phyloP scores from a whole-genome alignment of 2,329 filamentous ascomycete genomes.

The Hymenotorrendiella dingleyae region DNA sequence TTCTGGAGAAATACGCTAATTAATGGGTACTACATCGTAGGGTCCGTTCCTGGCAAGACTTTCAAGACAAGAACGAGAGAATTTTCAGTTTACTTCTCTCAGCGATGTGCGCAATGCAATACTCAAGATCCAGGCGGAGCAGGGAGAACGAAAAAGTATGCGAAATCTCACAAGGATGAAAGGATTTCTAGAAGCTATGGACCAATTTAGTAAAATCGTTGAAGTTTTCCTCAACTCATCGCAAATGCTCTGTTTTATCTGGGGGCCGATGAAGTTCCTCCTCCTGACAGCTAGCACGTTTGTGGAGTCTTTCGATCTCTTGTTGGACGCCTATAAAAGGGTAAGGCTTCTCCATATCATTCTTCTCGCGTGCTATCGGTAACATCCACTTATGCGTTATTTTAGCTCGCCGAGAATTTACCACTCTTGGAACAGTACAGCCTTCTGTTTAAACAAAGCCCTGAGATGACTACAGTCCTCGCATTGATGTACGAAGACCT shows the following conservation, averaged over 20 bases:
- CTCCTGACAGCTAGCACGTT: conserved; percentile 31
- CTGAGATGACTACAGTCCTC: conserved; percentile 30
- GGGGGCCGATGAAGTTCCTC: conserved; percentile 35
- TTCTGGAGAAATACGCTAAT: too few relatives aligned
- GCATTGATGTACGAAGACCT: conserved; percentile 34
- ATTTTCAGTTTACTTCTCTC: conserved; percentile 1
- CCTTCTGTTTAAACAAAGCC: conserved; percentile 26
- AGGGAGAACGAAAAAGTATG: conserved; percentile 24
- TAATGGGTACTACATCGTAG: too few relatives aligned
- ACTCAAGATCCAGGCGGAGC: conserved; percentile 19
- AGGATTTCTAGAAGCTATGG: conserved; percentile 31
- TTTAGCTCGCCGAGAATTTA: conserved; percentile 35
- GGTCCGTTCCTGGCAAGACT: too few relatives aligned
- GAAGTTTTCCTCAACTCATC: conserved; percentile 32
- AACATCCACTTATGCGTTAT: too few relatives aligned
- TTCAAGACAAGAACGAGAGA: conserved; percentile 3
- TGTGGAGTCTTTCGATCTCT: conserved; percentile 31
- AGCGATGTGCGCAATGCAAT: conserved; percentile 7
- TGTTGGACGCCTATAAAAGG: conserved; percentile 35
- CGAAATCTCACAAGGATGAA: conserved; percentile 17
- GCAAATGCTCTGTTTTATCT: conserved; percentile 31
- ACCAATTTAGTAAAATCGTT: conserved; percentile 33
- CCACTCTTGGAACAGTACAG: conserved; percentile 33
- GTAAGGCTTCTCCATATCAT: too few relatives aligned
- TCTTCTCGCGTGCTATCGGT: too few relatives aligned